A percentile compares a stretch with the other conserved stretches of the same genome.
Conservation (phyloP, 306 rosid genomes). For the Albizia julibrissin region DNA sequence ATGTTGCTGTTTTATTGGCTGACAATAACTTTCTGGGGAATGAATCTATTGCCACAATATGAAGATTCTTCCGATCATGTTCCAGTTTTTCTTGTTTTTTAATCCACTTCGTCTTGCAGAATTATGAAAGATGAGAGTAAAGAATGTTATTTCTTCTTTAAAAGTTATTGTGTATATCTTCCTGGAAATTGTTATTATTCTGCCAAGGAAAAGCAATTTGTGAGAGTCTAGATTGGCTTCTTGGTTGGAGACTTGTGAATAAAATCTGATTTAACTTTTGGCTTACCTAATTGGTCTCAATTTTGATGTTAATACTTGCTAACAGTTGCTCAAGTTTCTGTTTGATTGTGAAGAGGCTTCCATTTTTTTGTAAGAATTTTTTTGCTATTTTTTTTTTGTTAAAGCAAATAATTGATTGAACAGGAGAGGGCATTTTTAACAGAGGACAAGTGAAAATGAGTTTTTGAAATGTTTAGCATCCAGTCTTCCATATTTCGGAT, state of each 20-base stretch:
- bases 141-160: background rate
- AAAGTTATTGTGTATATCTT: background rate
- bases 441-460: background rate
- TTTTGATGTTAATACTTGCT: background rate
- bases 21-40: background rate
- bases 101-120: background rate
- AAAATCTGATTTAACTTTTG: background rate
- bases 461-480: background rate
- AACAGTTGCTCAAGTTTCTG: background rate
- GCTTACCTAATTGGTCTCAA: background rate
- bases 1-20: background rate
- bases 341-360: background rate
- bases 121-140: background rate
- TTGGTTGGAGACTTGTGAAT: background rate
- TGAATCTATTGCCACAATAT: background rate
- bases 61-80: background rate
- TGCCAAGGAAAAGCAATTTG: background rate
- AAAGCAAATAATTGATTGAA: background rate
- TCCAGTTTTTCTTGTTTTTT: background rate
- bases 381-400: too few relatives aligned
- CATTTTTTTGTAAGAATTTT: background rate
- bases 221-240: background rate
- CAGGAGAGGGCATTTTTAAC: background rate
- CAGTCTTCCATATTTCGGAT: slow-evolving; percentile 6
- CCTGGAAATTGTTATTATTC: background rate